phyloP scores from a whole-genome alignment of 805 yeast species.

The Cyberlindnera lachancei region DNA sequence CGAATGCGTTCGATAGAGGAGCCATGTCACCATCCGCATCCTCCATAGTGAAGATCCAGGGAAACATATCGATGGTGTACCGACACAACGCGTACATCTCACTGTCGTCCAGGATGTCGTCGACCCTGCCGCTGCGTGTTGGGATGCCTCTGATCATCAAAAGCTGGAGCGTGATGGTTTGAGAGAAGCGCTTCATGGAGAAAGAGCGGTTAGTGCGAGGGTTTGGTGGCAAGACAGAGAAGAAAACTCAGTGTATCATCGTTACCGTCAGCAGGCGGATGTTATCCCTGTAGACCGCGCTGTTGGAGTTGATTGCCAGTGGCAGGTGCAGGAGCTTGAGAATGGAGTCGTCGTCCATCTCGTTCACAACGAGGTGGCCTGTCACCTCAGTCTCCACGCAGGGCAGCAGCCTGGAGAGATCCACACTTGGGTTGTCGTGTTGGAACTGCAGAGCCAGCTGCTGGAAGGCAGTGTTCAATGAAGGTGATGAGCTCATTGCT shows the following conservation, averaged over 20 bases:
- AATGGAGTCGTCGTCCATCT: conserved; percentile 2
- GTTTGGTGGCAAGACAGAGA: not conserved
- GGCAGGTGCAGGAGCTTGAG: conserved; percentile 2
- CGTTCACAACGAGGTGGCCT: not conserved
- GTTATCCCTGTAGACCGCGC: conserved; percentile 2
- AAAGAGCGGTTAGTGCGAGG: not conserved
- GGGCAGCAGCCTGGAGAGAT: not conserved
- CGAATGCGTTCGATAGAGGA: conserved; percentile 1
- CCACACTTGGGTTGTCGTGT: conserved; percentile 1
- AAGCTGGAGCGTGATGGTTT: not conserved
- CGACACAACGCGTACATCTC: conserved; percentile 1
- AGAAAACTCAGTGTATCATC: not conserved
- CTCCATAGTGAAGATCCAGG: conserved; percentile 1
- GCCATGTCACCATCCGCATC: not conserved
- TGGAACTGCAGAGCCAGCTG: conserved; percentile 1
- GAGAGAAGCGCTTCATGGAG: conserved; percentile 1
- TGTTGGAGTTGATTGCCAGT: conserved; percentile 1
- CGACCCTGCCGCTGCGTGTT: not conserved
- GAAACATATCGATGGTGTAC: conserved; percentile 1
- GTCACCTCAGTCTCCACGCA: conserved; percentile 2
- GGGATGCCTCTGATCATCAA: conserved; percentile 2
- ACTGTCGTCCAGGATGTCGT: conserved; percentile 1
- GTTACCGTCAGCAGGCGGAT: conserved; percentile 1
- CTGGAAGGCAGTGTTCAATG: conserved; percentile 1
- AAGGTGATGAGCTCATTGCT: not conserved